These are phyloP conservation scores for Umbilicus rupestris DNA, from an alignment of 164 flowering plant species.

Conservation along the genomic window DNA sequence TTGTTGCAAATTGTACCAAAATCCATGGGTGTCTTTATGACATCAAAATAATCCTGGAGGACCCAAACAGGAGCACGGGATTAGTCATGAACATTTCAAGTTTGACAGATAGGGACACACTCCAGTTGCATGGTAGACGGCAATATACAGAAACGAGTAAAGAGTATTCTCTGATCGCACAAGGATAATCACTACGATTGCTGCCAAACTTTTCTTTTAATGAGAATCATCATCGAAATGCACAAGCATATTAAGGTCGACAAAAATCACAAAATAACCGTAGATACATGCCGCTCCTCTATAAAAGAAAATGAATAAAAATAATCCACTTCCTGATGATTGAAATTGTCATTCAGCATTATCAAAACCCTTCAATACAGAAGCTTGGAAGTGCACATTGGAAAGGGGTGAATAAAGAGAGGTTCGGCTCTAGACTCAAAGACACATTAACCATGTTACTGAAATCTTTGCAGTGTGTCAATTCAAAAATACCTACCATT, in stretches of 20 bases:
- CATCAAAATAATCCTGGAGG: slow-evolving; percentile 86
- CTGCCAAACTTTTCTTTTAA: not conserved
- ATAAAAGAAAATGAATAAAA: no score
- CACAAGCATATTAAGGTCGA: not conserved
- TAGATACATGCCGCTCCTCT: no score
- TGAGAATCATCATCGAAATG: not conserved
- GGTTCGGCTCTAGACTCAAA: not conserved
- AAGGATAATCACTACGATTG: not conserved
- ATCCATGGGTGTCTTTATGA: slow-evolving; percentile 95
- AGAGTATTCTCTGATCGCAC: not conserved
- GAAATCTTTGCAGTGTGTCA: no score
- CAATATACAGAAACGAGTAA: not conserved
- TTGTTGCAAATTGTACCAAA: slow-evolving; percentile 88
- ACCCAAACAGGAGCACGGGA: not conserved
- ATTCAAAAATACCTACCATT: not conserved
- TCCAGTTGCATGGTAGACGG: not conserved
- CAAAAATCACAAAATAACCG: not conserved
- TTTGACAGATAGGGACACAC: not conserved
- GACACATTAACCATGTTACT: not conserved
- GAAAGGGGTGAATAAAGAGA: not conserved
- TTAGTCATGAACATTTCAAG: not conserved
- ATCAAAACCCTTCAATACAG: not conserved
- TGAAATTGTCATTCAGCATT: not conserved
- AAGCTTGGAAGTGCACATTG: not conserved
- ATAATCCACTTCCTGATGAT: no score